These are phyloP conservation scores for Blastobotrys arbuscula DNA, from an alignment of 1,139 yeast species.

Conservation along the genomic window DNA sequence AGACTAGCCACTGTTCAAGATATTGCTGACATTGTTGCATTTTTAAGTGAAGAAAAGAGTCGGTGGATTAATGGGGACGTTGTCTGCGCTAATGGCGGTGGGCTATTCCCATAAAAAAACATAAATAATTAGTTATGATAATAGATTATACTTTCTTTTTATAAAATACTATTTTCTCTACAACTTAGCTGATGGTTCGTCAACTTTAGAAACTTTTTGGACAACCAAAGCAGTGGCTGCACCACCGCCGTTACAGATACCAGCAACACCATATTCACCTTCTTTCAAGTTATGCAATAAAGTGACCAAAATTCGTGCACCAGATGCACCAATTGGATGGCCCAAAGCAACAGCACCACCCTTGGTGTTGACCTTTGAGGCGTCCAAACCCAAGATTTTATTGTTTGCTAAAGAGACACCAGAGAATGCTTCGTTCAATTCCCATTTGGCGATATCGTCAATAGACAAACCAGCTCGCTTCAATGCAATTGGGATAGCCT, in stretches of 20 bases:
- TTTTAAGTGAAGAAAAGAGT: conserved; percentile 10
- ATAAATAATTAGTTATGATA: background rate
- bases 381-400: conserved; percentile 57
- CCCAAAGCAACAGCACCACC: conserved; percentile 98
- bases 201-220: conserved; percentile 40
- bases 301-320: conserved; percentile 86
- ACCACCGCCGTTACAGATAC: conserved; percentile 96
- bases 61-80: conserved; percentile 13
- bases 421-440: conserved; percentile 89
- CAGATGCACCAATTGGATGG: conserved; percentile 93
- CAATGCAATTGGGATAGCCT: conserved; percentile 85
- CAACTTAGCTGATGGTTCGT: conserved; percentile 9
- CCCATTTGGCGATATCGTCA: conserved; percentile 57
- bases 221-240: conserved; percentile 80
- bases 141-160: background rate
- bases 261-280: conserved; percentile 90
- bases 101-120: background rate
- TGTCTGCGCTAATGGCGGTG: conserved; percentile 14
- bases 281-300: conserved; percentile 66
- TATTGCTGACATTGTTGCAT: conserved; percentile 14
- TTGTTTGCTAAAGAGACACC: conserved; percentile 89
- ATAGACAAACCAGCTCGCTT: conserved; percentile 47
- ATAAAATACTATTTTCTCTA: too few relatives aligned
- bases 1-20: conserved; percentile 12
- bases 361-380: conserved; percentile 71